Conservation (phyloP, 2,329 filamentous ascomycete genomes). For the Graphilbum fragrans region DNA sequence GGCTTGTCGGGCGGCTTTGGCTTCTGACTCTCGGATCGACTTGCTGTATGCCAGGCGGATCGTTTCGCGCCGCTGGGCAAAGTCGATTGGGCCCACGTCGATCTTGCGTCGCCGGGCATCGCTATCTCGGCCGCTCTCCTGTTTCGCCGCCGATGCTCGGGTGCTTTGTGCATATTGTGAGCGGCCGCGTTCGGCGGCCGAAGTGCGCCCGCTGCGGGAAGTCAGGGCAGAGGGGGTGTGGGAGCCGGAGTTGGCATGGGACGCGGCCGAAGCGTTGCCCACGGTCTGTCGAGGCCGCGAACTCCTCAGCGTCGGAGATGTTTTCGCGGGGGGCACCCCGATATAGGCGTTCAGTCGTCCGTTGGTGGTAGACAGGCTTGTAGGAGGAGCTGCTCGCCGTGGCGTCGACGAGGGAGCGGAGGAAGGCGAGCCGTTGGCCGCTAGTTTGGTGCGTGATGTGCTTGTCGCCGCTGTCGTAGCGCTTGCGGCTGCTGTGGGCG, state of each 20-base stretch:
- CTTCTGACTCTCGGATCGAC: constrained; percentile 65
- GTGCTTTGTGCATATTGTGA: constrained; percentile 8
- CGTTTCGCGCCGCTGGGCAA: constrained; percentile 67
- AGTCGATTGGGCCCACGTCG: constrained; percentile 66
- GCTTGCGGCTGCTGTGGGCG: background rate
- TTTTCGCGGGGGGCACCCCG: constrained; percentile 54
- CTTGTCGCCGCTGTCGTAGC: too few species aligned
- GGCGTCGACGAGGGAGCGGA: constrained; percentile 10
- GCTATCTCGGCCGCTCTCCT: constrained; percentile 22
- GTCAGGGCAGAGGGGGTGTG: background rate
- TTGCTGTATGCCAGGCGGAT: constrained; percentile 80
- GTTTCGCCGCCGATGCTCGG: constrained; percentile 16
- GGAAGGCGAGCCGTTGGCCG: too few species aligned
- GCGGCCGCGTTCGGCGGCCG: constrained; percentile 3
- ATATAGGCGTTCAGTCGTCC: constrained; percentile 64
- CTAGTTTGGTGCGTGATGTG: too few species aligned
- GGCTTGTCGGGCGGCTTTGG: constrained; percentile 38
- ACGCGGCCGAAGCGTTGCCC: background rate
- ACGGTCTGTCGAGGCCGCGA: constrained; percentile 73
- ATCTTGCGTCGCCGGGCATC: constrained; percentile 36
- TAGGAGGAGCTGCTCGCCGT: constrained; percentile 26
- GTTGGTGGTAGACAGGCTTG: constrained; percentile 21
- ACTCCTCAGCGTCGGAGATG: constrained; percentile 68
- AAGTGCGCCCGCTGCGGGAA: constrained; percentile 2
- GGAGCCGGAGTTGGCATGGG: background rate